Evolutionary conservation across 2,329 filamentous ascomycete species (phyloP).

Genomic region (Rachicladosporium sp.): DNA sequence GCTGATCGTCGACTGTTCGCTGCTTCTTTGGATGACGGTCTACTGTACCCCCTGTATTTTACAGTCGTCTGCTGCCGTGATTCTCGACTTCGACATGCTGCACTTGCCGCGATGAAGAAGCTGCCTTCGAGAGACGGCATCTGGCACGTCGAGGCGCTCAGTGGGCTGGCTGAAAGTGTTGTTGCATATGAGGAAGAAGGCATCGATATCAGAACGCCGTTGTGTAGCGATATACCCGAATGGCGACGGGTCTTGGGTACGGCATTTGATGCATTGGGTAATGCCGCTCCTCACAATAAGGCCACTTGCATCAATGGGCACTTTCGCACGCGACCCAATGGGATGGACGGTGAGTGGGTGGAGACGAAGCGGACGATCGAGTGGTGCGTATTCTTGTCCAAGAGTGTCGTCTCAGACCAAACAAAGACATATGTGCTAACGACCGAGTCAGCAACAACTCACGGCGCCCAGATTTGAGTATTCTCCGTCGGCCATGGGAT

Average conservation of each 20-base stretch:
- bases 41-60: constrained; percentile 19
- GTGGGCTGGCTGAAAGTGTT: constrained; percentile 11
- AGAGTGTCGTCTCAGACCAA: neutral
- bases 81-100: constrained; percentile 14
- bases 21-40: constrained; percentile 19
- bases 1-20: constrained; percentile 16
- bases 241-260: constrained; percentile 17
- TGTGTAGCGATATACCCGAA: constrained; percentile 19
- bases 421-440: no score
- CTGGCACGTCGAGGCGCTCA: constrained; percentile 20
- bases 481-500: no score
- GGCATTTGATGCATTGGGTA: constrained; percentile 15
- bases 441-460: constrained; percentile 5
- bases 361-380: constrained; percentile 12
- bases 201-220: constrained; percentile 9
- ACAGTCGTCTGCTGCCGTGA: constrained; percentile 19
- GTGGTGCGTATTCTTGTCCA: constrained; percentile 9
- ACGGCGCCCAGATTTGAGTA: no score
- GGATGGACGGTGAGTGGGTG: constrained; percentile 19
- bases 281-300: neutral
- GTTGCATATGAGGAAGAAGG: constrained; percentile 15
- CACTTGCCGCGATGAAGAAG: constrained; percentile 13
- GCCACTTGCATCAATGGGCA: constrained; percentile 7
- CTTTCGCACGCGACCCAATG: constrained; percentile 16
- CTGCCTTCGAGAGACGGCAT: constrained; percentile 14